These are phyloP conservation scores for Paramarasmius palmivorus DNA, from an alignment of 1,284 basidiomycete genomes.

Conservation along the genomic window DNA sequence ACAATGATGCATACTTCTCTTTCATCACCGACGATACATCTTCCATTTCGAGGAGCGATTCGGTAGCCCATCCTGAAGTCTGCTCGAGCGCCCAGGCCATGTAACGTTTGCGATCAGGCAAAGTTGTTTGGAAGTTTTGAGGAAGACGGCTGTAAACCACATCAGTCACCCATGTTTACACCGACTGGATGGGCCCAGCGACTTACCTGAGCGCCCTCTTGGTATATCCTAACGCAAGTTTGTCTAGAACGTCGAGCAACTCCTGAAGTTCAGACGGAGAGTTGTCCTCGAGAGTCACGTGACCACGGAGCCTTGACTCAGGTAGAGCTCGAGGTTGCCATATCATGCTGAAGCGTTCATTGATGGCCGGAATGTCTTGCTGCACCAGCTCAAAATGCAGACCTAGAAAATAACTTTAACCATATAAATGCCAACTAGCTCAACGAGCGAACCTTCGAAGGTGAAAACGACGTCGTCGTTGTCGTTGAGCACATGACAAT, in stretches of 20 bases:
- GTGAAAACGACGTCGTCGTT: constrained; percentile 10
- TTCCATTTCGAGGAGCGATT: neutral
- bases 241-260: constrained; percentile 2
- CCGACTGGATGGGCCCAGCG: no score
- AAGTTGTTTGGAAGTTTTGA: neutral
- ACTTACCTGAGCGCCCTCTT: neutral
- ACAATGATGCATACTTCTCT: constrained; percentile 1
- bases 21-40: neutral
- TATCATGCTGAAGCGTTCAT: constrained; percentile 2
- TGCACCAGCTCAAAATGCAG: neutral
- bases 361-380: neutral
- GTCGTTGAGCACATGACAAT: constrained; percentile 15
- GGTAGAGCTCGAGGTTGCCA: neutral
- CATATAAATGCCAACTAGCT: no score
- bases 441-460: constrained; percentile 7
- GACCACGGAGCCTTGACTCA: neutral
- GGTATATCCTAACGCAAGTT: constrained; percentile 1
- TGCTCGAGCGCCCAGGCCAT: neutral
- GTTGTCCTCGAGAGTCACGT: constrained; percentile 1
- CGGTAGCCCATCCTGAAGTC: neutral
- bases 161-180: neutral
- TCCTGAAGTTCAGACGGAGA: neutral
- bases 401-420: constrained; percentile 2
- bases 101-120: constrained; percentile 1
- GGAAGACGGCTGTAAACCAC: neutral